Base-by-base conservation (phyloP, 352 stramenopile species). In the Pseudoperonospora humuli region DNA sequence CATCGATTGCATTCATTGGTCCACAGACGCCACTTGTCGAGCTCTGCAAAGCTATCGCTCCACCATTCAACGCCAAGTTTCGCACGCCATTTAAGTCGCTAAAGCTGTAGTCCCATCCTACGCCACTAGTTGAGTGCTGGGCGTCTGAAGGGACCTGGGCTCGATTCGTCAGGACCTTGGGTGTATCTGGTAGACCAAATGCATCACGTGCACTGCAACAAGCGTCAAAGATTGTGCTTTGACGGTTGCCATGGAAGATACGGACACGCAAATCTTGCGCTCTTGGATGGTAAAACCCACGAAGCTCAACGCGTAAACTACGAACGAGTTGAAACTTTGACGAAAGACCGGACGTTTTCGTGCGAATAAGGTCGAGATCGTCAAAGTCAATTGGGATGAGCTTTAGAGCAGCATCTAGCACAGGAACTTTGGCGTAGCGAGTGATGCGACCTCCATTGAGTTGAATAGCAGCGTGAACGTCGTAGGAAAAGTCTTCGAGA, bases 71-170 rank as follows among this genome's bases (percentile, higher is more conserved):
- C 1, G 78, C 81, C 13, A 91, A 53, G 41, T 91, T 93, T 13
- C 38, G 42, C 3, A 23, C 24, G 6, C 31, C 38, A 3, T 44
- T 39, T 3, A 79, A 64, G 32, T 90, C 78, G 9, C 58, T 58
- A 31, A 93, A 91, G 3, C 55, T 60, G 39, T 89, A 88, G 49
- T 91, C 81, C 39, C 53, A 78, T 1, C 81, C 81, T 7, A 86
- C 58, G 2, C 72, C 78, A 18, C 68, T 88, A 13, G 64, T 84
- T 3, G 69, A 62, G 33, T 84, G 83, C 0, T 39, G 32, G 5
- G 61, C 35, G 7, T 70, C 67, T 1, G 66, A 56, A 14, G 60
- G 44, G 26, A 77, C 21, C 10, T 81, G 75, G 11, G 59, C 45
- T 3, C 56, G 48, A 44, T 84, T 86, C 2, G 77, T 54, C 6